Base-by-base conservation (phyloP, 495 filamentous ascomycete genomes). In the Aspergillus kassunensis region DNA sequence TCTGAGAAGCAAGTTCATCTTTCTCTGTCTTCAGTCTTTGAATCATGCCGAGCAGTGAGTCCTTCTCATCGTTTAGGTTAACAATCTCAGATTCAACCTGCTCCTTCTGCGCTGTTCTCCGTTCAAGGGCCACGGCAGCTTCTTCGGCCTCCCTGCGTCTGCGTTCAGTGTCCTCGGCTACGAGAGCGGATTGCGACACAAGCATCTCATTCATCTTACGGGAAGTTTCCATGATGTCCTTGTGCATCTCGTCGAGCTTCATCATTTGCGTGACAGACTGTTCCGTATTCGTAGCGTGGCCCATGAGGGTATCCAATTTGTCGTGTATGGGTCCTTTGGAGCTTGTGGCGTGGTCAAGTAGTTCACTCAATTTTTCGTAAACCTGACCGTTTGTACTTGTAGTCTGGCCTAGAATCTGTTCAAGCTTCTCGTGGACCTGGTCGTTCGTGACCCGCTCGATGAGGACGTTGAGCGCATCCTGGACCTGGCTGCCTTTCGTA, bases 161-260 rank as follows among this genome's bases (percentile, higher is more conserved):
- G 24, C 83, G 80, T 55, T 92, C 88, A 41, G 87, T 83, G 42
- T 91, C 88, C 56, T 92, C 84, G 1, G 84, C 80, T 29, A 93
- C 85, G 10, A 88, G 80, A 44, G 82, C 80, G 15, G 87, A 89
- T 63, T 97, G 93, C 2, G 80, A 77, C 9, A 82, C 78, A 31
- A 97, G 80, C 71, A 97, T 96, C 34, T 85, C 82, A n/a, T 84
- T 84, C 57, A 99, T 85, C 60, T 89, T 88, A 19, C 82, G 83
- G 0, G 92, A 87, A n/a, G 89, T 96, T 37, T 83, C 75, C 64
- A 88, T 84, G 36, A 99, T 90, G 54, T 96, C 86, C 59, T 86
- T 78, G 63, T 96, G 90, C 56, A 97, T 92, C 61, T 90, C 80
- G 57, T 95, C 89, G 8, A 99, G 79, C 43, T 89, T 87, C 53